phyloP scores from a whole-genome alignment of 176 grass and related monocot species.

The Cymbopogon citratus region DNA sequence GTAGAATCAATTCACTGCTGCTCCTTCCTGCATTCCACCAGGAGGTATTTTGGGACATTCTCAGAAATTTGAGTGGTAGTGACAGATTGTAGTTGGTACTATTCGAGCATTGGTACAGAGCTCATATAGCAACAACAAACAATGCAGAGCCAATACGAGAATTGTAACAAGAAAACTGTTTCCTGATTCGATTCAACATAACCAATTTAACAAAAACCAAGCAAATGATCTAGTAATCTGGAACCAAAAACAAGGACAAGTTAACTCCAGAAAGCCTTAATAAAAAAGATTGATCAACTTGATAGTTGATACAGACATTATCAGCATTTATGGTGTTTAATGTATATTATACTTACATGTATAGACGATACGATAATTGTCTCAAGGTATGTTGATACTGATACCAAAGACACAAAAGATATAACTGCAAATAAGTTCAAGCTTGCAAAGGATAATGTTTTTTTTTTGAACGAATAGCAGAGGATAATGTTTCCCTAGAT shows the following conservation, averaged over 20 bases:
- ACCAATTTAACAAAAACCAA: not conserved
- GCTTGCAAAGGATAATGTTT: not conserved
- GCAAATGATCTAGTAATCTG: not conserved
- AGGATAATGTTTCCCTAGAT: not conserved
- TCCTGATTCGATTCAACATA: conserved; percentile 5
- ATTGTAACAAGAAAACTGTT: not conserved
- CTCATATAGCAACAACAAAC: not conserved
- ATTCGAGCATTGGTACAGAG: not conserved
- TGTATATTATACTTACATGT: not conserved
- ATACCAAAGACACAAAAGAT: not conserved
- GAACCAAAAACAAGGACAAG: not conserved
- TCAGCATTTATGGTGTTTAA: not conserved
- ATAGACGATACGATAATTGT: not conserved
- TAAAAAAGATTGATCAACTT: not conserved
- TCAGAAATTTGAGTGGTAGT: not conserved
- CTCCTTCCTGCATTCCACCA: not conserved
- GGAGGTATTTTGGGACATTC: not conserved
- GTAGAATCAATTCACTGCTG: not conserved
- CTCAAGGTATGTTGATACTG: not conserved
- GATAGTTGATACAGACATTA: not conserved
- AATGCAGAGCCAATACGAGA: not conserved
- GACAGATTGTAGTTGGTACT: not conserved
- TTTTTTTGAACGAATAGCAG: no score
- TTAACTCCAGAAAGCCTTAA: not conserved
- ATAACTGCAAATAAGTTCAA: not conserved